Evolutionary conservation across 257 asterid species (phyloP).

Genomic region (Voacanga thouarsii): DNA sequence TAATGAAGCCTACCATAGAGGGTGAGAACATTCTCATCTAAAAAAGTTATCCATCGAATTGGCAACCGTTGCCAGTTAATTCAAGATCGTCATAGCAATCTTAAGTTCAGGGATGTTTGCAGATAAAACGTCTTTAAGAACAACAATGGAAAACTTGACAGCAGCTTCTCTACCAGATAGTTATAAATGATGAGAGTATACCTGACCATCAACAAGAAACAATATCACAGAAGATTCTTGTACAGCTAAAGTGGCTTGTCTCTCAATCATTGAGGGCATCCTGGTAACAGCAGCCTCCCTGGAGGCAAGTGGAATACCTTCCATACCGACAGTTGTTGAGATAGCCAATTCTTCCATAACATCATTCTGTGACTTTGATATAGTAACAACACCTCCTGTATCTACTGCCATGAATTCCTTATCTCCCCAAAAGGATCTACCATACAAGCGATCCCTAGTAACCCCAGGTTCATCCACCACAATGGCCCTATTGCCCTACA

Average conservation of each 20-base stretch:
- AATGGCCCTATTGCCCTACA: slow-evolving; percentile 81
- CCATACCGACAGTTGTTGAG: slow-evolving; percentile 97
- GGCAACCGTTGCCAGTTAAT: background rate
- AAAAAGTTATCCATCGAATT: too few relatives aligned
- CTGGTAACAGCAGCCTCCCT: slow-evolving; percentile 96
- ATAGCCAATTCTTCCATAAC: slow-evolving; percentile 78
- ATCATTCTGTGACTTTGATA: slow-evolving; percentile 69
- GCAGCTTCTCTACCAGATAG: background rate
- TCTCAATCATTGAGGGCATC: slow-evolving; percentile 95
- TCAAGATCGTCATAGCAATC: background rate
- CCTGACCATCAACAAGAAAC: slow-evolving; percentile 98
- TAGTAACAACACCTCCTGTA: slow-evolving; percentile 89
- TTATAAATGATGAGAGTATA: slow-evolving; percentile 26
- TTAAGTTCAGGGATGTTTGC: background rate
- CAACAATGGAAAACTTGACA: background rate
- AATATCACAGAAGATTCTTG: slow-evolving; percentile 85
- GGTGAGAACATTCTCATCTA: background rate
- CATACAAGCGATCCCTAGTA: slow-evolving; percentile 92
- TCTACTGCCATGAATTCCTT: slow-evolving; percentile 83
- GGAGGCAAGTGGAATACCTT: slow-evolving; percentile 87
- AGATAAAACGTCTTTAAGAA: background rate
- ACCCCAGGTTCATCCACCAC: slow-evolving; percentile 99
- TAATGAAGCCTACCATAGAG: background rate
- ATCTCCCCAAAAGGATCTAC: slow-evolving; percentile 91
- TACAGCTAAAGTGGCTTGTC: slow-evolving; percentile 85